Evolutionary conservation across 257 asterid genomes (phyloP).

Genomic region (Penstemon davidsonii): DNA sequence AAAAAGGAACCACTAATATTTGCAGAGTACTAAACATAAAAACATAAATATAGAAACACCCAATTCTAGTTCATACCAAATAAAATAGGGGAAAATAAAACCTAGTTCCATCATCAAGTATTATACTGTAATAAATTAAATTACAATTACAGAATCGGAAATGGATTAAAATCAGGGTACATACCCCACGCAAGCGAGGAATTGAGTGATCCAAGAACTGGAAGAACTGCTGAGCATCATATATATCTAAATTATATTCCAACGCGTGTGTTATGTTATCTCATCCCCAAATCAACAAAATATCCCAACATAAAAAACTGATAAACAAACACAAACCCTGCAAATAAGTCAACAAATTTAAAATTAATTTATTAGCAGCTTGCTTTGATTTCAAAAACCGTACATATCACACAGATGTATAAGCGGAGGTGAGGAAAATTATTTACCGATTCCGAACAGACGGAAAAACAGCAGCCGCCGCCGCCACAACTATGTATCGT

Average conservation of each 20-base stretch:
- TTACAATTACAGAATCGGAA: background rate
- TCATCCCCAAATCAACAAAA: slow-evolving; percentile 32
- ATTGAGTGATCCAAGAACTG: slow-evolving; percentile 65
- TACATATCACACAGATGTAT: too few relatives aligned
- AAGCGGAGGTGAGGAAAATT: too few relatives aligned
- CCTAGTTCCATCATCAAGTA: slow-evolving; percentile 14
- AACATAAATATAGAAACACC: slow-evolving; percentile 6
- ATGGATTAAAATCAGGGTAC: slow-evolving; percentile 42
- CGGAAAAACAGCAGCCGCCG: too few relatives aligned
- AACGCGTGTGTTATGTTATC: slow-evolving; percentile 20
- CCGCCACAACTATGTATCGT: too few relatives aligned
- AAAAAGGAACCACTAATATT: too few relatives aligned
- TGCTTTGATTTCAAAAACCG: too few relatives aligned
- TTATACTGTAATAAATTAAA: background rate
- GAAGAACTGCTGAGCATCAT: slow-evolving; percentile 60
- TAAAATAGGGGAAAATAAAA: background rate
- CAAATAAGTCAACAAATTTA: too few relatives aligned
- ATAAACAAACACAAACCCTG: too few relatives aligned
- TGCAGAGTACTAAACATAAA: background rate
- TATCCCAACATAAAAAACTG: slow-evolving; percentile 16
- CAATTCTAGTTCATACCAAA: background rate
- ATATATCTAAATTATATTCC: background rate
- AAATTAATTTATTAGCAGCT: too few relatives aligned
- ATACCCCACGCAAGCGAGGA: slow-evolving; percentile 84
- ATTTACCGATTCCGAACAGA: too few relatives aligned